phyloP scores from a whole-genome alignment of 176 grass and related monocot species.

The Musa schizocarpa region DNA sequence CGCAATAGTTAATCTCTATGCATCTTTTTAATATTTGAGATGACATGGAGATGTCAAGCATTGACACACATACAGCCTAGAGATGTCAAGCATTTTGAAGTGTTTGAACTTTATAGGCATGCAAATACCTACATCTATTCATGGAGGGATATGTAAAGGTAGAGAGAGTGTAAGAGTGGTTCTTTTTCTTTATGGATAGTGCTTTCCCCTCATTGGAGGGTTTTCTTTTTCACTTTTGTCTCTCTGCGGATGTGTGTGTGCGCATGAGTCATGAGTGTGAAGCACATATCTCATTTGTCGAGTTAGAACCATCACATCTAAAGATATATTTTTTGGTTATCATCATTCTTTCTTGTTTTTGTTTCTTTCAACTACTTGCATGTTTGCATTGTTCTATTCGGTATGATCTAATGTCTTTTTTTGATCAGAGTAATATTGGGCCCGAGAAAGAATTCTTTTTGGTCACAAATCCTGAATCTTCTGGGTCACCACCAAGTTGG shows the following conservation, averaged over 20 bases:
- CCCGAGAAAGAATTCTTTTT: slow-evolving; percentile 80
- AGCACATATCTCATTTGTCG: too few relatives aligned
- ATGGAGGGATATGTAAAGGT: not conserved
- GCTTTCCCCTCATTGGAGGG: not conserved
- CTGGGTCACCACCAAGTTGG: slow-evolving; percentile 65
- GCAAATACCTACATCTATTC: not conserved
- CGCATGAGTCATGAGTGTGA: too few relatives aligned
- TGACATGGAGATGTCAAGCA: too few relatives aligned
- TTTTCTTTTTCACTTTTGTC: too few relatives aligned
- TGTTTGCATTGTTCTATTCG: not conserved
- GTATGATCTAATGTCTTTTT: not conserved
- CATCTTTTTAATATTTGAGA: too few relatives aligned
- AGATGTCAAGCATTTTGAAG: not conserved
- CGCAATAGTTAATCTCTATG: too few relatives aligned
- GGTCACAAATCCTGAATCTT: slow-evolving; percentile 75
- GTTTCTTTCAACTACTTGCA: not conserved
- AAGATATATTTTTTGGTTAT: not conserved
- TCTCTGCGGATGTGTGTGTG: too few relatives aligned
- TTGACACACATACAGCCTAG: too few relatives aligned
- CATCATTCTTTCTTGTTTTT: not conserved
- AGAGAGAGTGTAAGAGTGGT: not conserved
- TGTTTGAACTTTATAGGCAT: not conserved
- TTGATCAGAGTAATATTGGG: slow-evolving; percentile 60
- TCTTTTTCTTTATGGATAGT: not conserved
- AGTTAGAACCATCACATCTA: not conserved